Conservation (phyloP, 2,329 filamentous ascomycete genomes). For the Diaporthe ilicicola region DNA sequence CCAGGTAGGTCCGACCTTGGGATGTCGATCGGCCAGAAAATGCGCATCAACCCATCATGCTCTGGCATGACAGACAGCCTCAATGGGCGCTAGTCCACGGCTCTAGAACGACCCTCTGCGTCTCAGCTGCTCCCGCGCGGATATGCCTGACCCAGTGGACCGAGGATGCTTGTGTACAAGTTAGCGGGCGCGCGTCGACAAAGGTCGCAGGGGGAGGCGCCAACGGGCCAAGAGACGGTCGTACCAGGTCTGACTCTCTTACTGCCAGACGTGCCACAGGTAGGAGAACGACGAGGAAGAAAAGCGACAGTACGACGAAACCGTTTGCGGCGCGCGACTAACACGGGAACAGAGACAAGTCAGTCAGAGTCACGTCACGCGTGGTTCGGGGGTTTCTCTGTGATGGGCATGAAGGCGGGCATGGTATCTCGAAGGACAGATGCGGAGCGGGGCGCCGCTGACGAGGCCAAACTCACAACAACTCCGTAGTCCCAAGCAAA, state of each 20-base stretch:
- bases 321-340: conserved; percentile 87
- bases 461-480: conserved; percentile 69
- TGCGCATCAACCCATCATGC: conserved; percentile 91
- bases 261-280: conserved; percentile 85
- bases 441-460: neutral
- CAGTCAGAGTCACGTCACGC: conserved; percentile 23
- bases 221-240: conserved; percentile 42
- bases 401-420: neutral
- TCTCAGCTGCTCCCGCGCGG: conserved; percentile 92
- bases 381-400: neutral
- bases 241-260: conserved; percentile 81
- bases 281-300: conserved; percentile 85
- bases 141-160: conserved; percentile 80
- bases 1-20: conserved; percentile 76
- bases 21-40: conserved; percentile 97
- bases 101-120: conserved; percentile 90
- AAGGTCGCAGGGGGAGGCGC: conserved; percentile 26
- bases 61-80: conserved; percentile 66
- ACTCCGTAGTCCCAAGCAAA: conserved; percentile 99
- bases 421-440: neutral
- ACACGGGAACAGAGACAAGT: conserved; percentile 14
- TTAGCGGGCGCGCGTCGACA: conserved; percentile 37
- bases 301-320: conserved; percentile 80
- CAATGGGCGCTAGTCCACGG: conserved; percentile 40
- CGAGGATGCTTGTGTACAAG: conserved; percentile 75